A percentile compares a stretch with the other conserved stretches of the same genome.
Evolutionary conservation across 1,284 basidiomycete genomes (phyloP).

Genomic region (Moesziomyces parantarcticus): DNA sequence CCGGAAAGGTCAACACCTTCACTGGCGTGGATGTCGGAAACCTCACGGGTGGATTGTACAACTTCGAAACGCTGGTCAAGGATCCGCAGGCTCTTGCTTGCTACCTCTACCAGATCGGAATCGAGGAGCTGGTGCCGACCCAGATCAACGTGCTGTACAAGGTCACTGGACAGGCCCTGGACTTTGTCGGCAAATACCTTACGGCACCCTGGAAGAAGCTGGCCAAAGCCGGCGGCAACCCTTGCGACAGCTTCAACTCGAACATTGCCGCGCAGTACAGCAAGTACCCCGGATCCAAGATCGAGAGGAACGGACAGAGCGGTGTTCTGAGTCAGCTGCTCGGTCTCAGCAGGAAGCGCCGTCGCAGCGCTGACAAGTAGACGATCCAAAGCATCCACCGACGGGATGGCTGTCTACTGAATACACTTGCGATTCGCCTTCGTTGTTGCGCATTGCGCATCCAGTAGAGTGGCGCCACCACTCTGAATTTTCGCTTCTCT

Average conservation of each 20-base stretch:
- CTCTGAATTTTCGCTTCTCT: no score
- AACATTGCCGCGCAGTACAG: conserved; percentile 25
- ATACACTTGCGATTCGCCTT: no score
- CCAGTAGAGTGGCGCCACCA: no score
- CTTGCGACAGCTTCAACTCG: conserved; percentile 37
- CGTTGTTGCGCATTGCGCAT: no score
- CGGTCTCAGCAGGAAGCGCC: conserved; percentile 12
- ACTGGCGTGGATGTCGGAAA: conserved; percentile 50
- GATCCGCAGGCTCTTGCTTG: conserved; percentile 45
- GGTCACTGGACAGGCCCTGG: conserved; percentile 28
- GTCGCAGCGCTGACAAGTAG: conserved; percentile 8
- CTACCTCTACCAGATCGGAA: conserved; percentile 50
- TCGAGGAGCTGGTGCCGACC: conserved; percentile 45
- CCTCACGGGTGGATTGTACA: conserved; percentile 47
- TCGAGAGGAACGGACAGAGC: conserved; percentile 22
- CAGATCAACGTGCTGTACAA: conserved; percentile 52
- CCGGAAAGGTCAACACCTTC: conserved; percentile 55
- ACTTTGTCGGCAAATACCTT: conserved; percentile 46
- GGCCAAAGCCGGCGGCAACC: conserved; percentile 42
- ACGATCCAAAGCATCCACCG: neutral
- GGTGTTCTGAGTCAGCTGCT: conserved; percentile 30
- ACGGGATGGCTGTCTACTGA: no score
- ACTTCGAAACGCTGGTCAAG: conserved; percentile 20
- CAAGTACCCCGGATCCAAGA: conserved; percentile 46
- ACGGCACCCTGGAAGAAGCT: conserved; percentile 26